These are phyloP conservation scores for Diutina scorzettiae DNA, from an alignment of 1,139 yeast species.

Conservation along the genomic window DNA sequence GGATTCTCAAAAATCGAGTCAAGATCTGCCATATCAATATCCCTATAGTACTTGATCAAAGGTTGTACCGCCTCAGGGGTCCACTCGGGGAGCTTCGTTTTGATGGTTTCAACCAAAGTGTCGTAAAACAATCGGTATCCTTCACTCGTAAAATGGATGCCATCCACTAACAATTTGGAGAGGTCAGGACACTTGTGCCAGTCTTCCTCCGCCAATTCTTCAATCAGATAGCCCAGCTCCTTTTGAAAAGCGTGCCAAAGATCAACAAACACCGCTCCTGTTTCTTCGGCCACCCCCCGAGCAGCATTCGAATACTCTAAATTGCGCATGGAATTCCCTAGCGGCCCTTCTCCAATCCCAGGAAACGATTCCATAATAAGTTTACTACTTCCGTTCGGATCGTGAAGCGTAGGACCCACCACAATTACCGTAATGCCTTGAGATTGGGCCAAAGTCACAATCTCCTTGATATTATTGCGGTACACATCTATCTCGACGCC, in stretches of 20 bases:
- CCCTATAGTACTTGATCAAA: conserved; percentile 28
- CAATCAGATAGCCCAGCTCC: conserved; percentile 13
- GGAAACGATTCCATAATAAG: conserved; percentile 11
- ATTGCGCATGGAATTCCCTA: conserved; percentile 12
- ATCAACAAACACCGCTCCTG: conserved; percentile 39
- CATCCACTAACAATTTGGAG: conserved; percentile 31
- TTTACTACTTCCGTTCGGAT: conserved; percentile 12
- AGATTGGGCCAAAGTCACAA: conserved; percentile 26
- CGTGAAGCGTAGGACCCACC: conserved; percentile 56
- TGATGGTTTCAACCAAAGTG: conserved; percentile 27
- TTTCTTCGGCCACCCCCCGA: conserved; percentile 27
- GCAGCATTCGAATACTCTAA: conserved; percentile 40
- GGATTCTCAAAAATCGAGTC: conserved; percentile 6
- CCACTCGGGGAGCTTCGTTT: conserved; percentile 33
- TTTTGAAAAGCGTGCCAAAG: conserved; percentile 33
- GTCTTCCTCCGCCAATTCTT: conserved; percentile 9
- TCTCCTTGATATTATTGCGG: conserved; percentile 28
- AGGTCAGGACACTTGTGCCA: conserved; percentile 10
- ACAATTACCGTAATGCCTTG: conserved; percentile 38
- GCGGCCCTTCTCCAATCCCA: conserved; percentile 12
- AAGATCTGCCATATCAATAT: conserved; percentile 12
- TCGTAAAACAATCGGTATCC: conserved; percentile 45
- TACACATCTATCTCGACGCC: conserved; percentile 40
- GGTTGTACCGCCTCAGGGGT: conserved; percentile 23
- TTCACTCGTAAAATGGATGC: conserved; percentile 54